Evolutionary conservation across 257 asterid genomes (phyloP).

Genomic region (Penstemon newberryi): DNA sequence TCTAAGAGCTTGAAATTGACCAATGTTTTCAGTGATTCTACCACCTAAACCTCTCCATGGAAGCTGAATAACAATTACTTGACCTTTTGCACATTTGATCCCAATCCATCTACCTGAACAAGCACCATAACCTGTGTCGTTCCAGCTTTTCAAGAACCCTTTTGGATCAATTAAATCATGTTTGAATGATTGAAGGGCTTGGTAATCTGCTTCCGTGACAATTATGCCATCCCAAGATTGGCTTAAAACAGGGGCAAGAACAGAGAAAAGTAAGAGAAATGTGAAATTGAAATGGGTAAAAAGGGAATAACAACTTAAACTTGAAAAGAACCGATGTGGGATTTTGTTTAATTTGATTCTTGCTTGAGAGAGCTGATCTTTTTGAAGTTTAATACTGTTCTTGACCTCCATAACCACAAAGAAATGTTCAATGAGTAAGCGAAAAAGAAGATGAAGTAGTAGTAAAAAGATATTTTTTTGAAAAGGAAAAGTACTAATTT

Average conservation of each 20-base stretch:
- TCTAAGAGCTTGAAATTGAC: constrained; percentile 80
- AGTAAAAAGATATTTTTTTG: neutral
- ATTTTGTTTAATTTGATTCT: too few species aligned
- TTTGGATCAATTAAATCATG: constrained; percentile 76
- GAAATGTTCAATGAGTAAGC: neutral
- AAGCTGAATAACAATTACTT: constrained; percentile 89
- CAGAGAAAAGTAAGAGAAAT: constrained; percentile 25
- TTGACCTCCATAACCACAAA: constrained; percentile 14
- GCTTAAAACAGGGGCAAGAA: constrained; percentile 38
- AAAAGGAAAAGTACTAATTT: neutral
- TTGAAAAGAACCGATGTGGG: too few species aligned
- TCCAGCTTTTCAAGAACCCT: constrained; percentile 86
- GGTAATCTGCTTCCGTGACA: constrained; percentile 71
- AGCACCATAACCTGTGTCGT: constrained; percentile 79
- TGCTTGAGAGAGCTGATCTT: neutral
- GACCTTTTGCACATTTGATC: constrained; percentile 90
- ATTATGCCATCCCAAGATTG: constrained; percentile 79
- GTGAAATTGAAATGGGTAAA: constrained; percentile 30
- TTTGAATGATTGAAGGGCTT: constrained; percentile 84
- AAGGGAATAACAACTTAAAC: neutral
- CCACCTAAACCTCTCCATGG: constrained; percentile 92
- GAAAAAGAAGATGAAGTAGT: neutral
- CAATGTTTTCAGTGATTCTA: constrained; percentile 64
- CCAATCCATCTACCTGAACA: constrained; percentile 93
- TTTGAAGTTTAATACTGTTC: constrained; percentile 1